A percentile compares a stretch with the other conserved stretches of the same genome.
These are phyloP conservation scores for Dissophora globulifera DNA, from an alignment of 192 early-diverging fungal genomes.

Conservation along the genomic window DNA sequence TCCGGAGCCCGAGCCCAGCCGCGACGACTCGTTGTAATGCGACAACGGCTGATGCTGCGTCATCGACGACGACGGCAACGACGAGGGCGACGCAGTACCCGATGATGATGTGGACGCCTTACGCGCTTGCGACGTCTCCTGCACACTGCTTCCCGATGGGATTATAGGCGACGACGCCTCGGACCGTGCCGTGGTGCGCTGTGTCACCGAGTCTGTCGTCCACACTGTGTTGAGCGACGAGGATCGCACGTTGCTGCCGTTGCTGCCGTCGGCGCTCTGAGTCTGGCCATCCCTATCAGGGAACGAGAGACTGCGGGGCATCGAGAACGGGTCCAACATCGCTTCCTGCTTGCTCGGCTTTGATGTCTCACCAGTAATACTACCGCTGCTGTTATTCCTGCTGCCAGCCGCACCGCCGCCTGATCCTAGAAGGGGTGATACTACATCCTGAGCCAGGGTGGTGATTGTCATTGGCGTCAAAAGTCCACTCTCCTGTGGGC, in stretches of 20 bases:
- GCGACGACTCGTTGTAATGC: constrained; percentile 4
- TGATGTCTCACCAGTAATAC: too few relatives aligned
- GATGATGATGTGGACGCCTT: too few relatives aligned
- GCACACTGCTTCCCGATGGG: background rate
- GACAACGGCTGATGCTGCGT: background rate
- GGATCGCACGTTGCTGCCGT: background rate
- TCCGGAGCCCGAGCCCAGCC: background rate
- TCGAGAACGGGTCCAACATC: constrained; percentile 51
- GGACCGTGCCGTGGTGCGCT: constrained; percentile 15
- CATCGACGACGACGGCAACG: too few relatives aligned
- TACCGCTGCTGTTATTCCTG: too few relatives aligned
- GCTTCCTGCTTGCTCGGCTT: constrained; percentile 11
- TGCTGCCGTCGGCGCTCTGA: constrained; percentile 6
- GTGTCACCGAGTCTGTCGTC: constrained; percentile 19
- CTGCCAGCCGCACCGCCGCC: background rate
- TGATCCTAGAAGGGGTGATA: background rate
- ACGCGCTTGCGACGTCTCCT: too few relatives aligned
- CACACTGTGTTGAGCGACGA: constrained; percentile 24
- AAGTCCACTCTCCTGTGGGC: too few relatives aligned
- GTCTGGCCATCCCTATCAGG: constrained; percentile 18
- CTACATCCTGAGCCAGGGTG: constrained; percentile 8
- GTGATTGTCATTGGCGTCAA: constrained; percentile 28
- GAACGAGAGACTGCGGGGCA: constrained; percentile 48
- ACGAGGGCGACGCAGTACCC: too few relatives aligned
- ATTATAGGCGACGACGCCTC: constrained; percentile 4